A percentile compares a stretch with the other conserved stretches of the same genome.
phyloP scores from a whole-genome alignment of 1,284 basidiomycete species.

The Microbotryum scabiosae region DNA sequence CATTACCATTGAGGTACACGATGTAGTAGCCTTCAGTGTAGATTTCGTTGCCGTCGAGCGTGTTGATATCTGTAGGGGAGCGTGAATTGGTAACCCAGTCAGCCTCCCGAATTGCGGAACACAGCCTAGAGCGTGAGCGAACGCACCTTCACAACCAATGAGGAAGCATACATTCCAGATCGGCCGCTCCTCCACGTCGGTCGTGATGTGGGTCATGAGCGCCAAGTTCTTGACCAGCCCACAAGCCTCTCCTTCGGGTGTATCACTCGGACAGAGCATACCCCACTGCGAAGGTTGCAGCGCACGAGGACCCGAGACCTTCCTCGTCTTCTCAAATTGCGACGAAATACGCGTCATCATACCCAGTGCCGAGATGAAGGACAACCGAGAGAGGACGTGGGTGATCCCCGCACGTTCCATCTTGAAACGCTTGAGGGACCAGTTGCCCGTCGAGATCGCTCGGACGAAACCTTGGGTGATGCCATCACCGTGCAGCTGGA shows the following conservation, averaged over 20 bases:
- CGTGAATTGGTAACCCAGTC: neutral
- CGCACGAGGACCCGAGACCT: conserved; percentile 95
- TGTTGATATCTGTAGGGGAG: conserved; percentile 63
- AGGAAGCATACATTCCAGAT: conserved; percentile 83
- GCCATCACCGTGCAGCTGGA: conserved; percentile 75
- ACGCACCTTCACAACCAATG: conserved; percentile 84
- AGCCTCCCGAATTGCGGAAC: neutral
- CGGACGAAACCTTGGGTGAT: conserved; percentile 95
- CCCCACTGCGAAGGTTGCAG: conserved; percentile 99
- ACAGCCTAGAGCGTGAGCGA: neutral
- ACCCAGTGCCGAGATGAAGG: conserved; percentile 93
- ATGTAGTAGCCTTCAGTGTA: conserved; percentile 86
- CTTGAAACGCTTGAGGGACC: conserved; percentile 98
- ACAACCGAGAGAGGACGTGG: conserved; percentile 88
- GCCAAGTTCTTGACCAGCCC: conserved; percentile 98
- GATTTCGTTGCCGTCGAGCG: conserved; percentile 90
- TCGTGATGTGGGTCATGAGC: conserved; percentile 99
- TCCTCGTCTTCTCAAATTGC: conserved; percentile 98
- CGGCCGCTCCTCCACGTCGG: conserved; percentile 94
- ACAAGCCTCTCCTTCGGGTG: conserved; percentile 98
- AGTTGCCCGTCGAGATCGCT: conserved; percentile 98
- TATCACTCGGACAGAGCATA: conserved; percentile 96
- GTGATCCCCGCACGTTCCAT: conserved; percentile 99
- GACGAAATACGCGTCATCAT: conserved; percentile 99
- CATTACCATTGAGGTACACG: conserved; percentile 94